A percentile compares a stretch with the other conserved stretches of the same genome.
Evolutionary conservation across 164 flowering plant genomes (phyloP).

Genomic region (Echeveria elegans): DNA sequence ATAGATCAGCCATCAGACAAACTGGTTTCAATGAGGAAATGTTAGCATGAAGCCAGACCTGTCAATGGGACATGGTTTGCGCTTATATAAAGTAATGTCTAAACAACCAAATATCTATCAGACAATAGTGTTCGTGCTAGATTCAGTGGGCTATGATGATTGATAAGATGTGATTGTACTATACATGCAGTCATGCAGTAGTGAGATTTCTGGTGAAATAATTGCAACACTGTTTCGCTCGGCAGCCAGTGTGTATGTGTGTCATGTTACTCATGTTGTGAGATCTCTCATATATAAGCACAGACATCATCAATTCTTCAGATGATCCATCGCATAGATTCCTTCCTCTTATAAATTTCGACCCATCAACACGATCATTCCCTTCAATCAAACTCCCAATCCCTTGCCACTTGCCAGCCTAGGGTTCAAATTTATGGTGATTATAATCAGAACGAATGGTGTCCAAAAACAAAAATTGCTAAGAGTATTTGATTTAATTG

Average conservation of each 20-base stretch:
- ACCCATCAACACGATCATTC: background rate
- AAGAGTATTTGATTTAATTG: too few species aligned
- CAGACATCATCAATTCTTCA: background rate
- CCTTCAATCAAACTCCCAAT: background rate
- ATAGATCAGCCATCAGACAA: background rate
- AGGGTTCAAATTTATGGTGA: too few species aligned
- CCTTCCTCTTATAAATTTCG: background rate
- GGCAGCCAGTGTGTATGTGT: background rate
- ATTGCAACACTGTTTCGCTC: background rate
- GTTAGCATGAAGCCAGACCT: background rate
- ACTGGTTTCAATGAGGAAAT: background rate
- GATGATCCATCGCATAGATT: constrained; percentile 1
- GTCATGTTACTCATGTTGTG: background rate
- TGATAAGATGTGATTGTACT: constrained; percentile 3
- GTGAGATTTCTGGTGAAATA: background rate
- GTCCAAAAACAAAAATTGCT: too few species aligned
- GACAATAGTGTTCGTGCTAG: background rate
- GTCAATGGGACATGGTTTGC: background rate
- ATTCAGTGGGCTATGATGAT: background rate
- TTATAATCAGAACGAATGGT: too few species aligned
- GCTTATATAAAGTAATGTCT: constrained; percentile 9
- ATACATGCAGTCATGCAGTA: too few species aligned
- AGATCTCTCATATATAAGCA: background rate
- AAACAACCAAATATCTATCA: constrained; percentile 4
- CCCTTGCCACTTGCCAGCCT: background rate